Evolutionary conservation across 2,329 filamentous ascomycete genomes (phyloP), one percentile per base, ranked within the genome.

Genomic region (Zopfia rhizophila): DNA sequence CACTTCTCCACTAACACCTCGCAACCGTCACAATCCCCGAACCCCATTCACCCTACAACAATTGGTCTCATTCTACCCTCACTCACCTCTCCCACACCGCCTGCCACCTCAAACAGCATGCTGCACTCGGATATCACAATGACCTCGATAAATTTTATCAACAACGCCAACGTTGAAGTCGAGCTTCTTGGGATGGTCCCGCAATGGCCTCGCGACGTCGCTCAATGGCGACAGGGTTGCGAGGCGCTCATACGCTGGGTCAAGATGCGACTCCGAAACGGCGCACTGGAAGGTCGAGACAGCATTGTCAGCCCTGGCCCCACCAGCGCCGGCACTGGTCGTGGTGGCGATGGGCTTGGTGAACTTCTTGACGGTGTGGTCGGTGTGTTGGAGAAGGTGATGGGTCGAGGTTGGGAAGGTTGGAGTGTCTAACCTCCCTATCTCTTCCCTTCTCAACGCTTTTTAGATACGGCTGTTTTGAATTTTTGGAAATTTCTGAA

Each of bases 221-320:
- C 35, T 1, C 51, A 60, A 12, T 65, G 63, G 45, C 62, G 68
- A 36, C 54, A 55, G 3, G 67, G 68, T 27, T 66, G 63, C 19
- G 48, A 43, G 5, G 65, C 61, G 13, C 35, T 69, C 17, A 52
- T 70, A 10, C 60, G 63, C 5, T 72, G 67, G 67, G 57, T 63
- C 1, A 69, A 69, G 40, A 60, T 66, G 35, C 52, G 58, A 3
- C 42, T 70, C 1, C 60, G 59, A 12, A 59, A 55, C 27, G 53
- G 53, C 1, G 18, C 53, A 11, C 28, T 56, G 1, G 60, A 65
- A 2, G 52, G 48, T 3, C 51, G 50, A 4, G 56, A 49, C 24
- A 51, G 43, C 12, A 32, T 53, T 13, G 39, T 51, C 10, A 45
- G 49, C 8, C 13, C 37, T 12, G 48, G 44, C 7, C 47, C 52